Base-by-base conservation (phyloP, 1,284 basidiomycete species). In the Taiwanofungus camphoratus region DNA sequence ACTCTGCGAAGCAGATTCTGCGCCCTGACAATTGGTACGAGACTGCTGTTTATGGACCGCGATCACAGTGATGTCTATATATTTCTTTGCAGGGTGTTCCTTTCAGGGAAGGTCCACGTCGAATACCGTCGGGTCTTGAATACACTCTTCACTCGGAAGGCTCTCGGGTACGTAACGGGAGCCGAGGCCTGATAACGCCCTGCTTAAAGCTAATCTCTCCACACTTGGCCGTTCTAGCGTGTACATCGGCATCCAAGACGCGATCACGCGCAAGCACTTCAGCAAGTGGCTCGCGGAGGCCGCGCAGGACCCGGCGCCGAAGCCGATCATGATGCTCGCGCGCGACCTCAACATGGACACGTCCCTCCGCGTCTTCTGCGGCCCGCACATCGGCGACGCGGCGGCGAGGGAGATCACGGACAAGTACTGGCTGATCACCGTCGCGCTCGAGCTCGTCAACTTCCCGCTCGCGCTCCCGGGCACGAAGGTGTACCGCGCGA, bases 301-400 rank as follows among this genome's bases (percentile, higher is more conserved):
- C 20, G 69, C 71, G 23, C 66, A 69, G 39, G 67, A 74, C 44
- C 53, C 73, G 1, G 62, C 71, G 1, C 71, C 84, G 18, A 69
- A 77, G 54, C 68, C 79, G 4, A 88, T 94, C 72, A 96, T 96
- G 93, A 84, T 88, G 79, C 77, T 74, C 26, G 87, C 92, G 62
- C 90, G 96, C 48, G 81, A 89, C 60, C 73, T 97, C 53, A 99
- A 99, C 73, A 98, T 99, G 94, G 89, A 94, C 53, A 95, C 93
- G 3, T 98, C 94, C 9, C 81, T 99, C 23, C 81, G 84, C 41
- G 95, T 98, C 45, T 99, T 99, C 69, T 91, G 94, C 59, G 95
- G 95, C 31, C 70, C 75, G 52, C 91, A 99, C 66, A 86, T 99
- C 53, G 79, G 89, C 22, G 83, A 91, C 9, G 67, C 81, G 9